A percentile compares a stretch with the other conserved stretches of the same genome.
Conservation (phyloP, 179 eudicot genomes). For the Sideroxylon spinosum region DNA sequence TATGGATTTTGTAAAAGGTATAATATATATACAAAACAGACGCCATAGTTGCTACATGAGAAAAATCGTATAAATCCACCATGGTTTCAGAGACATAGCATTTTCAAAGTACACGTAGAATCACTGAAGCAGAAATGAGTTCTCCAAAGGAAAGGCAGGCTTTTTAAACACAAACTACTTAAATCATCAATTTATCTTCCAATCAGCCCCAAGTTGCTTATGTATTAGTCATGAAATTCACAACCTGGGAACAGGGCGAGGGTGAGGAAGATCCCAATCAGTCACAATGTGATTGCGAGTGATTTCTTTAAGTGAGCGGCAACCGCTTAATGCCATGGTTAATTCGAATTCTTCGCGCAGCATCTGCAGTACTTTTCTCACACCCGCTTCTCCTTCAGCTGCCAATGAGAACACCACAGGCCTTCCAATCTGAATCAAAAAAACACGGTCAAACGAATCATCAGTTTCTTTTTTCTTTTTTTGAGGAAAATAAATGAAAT, state of each 20-base stretch:
- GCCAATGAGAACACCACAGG: conserved; percentile 77
- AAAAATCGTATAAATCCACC: conserved; percentile 33
- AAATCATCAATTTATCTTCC: background rate
- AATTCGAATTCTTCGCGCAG: conserved; percentile 73
- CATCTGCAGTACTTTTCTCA: conserved; percentile 72
- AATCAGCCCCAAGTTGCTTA: background rate
- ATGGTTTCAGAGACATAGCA: conserved; percentile 5
- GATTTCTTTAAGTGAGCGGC: conserved; percentile 64
- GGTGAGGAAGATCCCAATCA: conserved; percentile 59
- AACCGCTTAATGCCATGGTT: conserved; percentile 78
- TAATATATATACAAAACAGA: conserved; percentile 29
- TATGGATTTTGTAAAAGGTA: background rate
- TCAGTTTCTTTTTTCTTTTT: background rate
- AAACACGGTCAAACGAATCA: conserved; percentile 7
- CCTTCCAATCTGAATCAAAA: conserved; percentile 56
- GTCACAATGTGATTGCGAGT: conserved; percentile 61
- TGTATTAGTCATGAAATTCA: conserved; percentile 16
- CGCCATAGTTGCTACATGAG: conserved; percentile 37
- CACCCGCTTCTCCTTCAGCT: conserved; percentile 79
- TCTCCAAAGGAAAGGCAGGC: conserved; percentile 22
- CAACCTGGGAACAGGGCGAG: conserved; percentile 45
- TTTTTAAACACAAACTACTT: conserved; percentile 16
- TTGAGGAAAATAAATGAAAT: no score
- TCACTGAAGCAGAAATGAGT: conserved; percentile 16
- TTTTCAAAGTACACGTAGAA: background rate